Conservation (phyloP, 371 early-diverging fungal species). For the Cokeromyces recurvatus region DNA sequence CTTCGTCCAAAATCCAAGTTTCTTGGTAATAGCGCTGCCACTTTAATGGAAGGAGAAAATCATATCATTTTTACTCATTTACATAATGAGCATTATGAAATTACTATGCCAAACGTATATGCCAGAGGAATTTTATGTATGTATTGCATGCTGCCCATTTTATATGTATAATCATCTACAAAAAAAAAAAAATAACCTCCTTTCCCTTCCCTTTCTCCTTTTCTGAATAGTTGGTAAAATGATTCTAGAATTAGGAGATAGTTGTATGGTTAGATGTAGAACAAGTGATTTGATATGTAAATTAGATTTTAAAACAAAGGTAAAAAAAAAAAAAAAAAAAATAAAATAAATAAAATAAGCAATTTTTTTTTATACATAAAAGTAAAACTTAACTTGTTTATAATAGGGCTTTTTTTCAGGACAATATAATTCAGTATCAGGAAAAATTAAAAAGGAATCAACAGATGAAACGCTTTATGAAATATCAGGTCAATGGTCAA, state of each 20-base stretch:
- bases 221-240: conserved; percentile 75
- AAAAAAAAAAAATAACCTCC: too few species aligned
- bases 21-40: conserved; percentile 89
- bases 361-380: too few species aligned
- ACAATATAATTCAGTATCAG: conserved; percentile 73
- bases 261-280: conserved; percentile 64
- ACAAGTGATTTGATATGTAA: conserved; percentile 73
- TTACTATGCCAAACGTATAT: conserved; percentile 64
- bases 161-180: too few species aligned
- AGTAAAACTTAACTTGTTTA: neutral
- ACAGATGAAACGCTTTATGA: conserved; percentile 75
- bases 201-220: too few species aligned
- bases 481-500: conserved; percentile 86
- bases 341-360: neutral
- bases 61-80: conserved; percentile 62
- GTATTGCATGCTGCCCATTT: too few species aligned
- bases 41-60: conserved; percentile 83
- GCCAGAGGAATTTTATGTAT: conserved; percentile 25
- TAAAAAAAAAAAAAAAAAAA: too few species aligned
- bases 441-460: conserved; percentile 75
- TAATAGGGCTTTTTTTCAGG: conserved; percentile 73
- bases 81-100: conserved; percentile 70
- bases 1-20: conserved; percentile 84
- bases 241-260: conserved; percentile 89
- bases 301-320: conserved; percentile 91